A percentile compares a stretch with the other conserved stretches of the same genome.
phyloP scores from a whole-genome alignment of 2,329 filamentous ascomycete species.

The Pleoardoris graminearum region DNA sequence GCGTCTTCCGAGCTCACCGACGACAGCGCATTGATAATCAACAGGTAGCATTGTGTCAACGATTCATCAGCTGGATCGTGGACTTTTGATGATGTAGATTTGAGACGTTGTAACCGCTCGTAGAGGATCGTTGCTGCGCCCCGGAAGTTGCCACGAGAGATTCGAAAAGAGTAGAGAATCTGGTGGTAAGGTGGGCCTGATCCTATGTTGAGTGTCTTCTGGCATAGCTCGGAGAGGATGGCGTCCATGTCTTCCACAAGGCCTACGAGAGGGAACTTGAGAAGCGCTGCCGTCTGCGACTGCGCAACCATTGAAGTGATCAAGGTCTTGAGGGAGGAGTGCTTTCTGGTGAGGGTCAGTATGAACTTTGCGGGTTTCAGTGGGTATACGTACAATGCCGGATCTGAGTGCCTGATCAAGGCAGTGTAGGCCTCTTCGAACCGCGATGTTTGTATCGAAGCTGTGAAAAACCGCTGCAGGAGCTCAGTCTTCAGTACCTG shows the following conservation, averaged over 20 bases:
- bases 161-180: constrained; percentile 88
- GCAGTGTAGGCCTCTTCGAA: constrained; percentile 84
- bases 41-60: constrained; percentile 75
- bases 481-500: constrained; percentile 54
- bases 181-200: constrained; percentile 74
- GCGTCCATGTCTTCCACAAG: constrained; percentile 79
- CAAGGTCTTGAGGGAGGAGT: constrained; percentile 70
- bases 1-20: constrained; percentile 81
- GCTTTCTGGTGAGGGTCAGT: constrained; percentile 53
- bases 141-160: constrained; percentile 82
- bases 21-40: constrained; percentile 88
- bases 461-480: constrained; percentile 80
- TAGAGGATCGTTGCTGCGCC: constrained; percentile 67
- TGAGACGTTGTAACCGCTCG: constrained; percentile 58
- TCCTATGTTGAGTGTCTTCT: constrained; percentile 66
- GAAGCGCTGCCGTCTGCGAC: constrained; percentile 52
- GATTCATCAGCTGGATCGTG: constrained; percentile 56
- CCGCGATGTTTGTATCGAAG: constrained; percentile 75
- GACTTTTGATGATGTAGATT: constrained; percentile 44
- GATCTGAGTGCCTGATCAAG: constrained; percentile 72
- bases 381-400: constrained; percentile 56
- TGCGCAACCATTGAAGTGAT: constrained; percentile 47
- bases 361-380: neutral
- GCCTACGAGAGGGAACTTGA: constrained; percentile 76
- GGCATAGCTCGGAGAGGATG: constrained; percentile 72